Evolutionary conservation across 1,139 yeast genomes (phyloP), one percentile per base, ranked within the genome.

Genomic region (Blastobotrys indianensis): DNA sequence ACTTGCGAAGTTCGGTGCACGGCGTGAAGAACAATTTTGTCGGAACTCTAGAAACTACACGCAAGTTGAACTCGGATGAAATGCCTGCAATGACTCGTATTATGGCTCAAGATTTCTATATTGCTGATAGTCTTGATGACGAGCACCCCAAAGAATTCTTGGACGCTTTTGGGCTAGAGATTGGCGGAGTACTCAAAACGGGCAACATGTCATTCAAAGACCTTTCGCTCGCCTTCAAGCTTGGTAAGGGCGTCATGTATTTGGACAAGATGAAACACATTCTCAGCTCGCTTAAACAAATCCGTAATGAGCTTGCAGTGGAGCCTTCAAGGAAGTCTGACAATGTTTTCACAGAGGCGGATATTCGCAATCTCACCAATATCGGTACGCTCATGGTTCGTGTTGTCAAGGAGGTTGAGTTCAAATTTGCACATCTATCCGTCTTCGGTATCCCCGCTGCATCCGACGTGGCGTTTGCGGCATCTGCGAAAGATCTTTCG

Each of bases 401-500:
- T 30, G 62, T 67, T 1, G 62, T 67, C 29, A 63, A 64, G 41
- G 67, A 65, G 29, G 56, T 66, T 32, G 69, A 65, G 42, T 45
- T 67, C 49, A 62, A 64, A 41, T 50, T 61, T 17, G 58, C 58
- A 12, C 54, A 55, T 12, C 44, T 64, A 25, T 64, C 59, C 15
- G 50, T 66, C 8, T 57, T 51, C 43, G 48, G 44, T 12, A 37
- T 43, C 8, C 37, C 43, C 11, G 29, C 34, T 9, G 39, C 37
- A 11, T 31, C 41, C 11, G 34, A 30, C 6, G 32, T 30, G 30
- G 28, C 42, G 8, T 52, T 66, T 44, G 62, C 63, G 1, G 51
- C 57, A n/a, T 53, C 59, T 8, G 60, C 64, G 39, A 65, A 67
- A 39, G 72, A 69, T 46, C 44, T 68, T 42, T 59, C 61, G 10